Evolutionary conservation across 805 yeast species (phyloP).

Genomic region (Saccharomycopsis fodiens): DNA sequence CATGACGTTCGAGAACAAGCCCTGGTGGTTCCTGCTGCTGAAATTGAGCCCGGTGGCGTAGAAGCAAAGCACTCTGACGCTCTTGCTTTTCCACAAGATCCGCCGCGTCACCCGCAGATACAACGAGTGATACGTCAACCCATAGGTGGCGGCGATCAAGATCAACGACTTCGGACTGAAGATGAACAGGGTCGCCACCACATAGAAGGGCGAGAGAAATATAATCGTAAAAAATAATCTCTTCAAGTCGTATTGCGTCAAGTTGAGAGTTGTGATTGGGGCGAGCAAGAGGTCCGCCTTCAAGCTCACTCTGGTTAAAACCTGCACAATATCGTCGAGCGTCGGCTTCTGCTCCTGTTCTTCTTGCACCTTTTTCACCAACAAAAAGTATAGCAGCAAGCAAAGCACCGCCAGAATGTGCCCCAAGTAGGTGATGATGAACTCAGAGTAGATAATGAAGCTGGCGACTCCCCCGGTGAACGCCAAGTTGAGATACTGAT

Average conservation of each 20-base stretch:
- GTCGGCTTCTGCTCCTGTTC: constrained; percentile 67
- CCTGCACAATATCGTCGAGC: constrained; percentile 75
- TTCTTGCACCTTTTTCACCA: constrained; percentile 46
- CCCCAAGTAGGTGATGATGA: constrained; percentile 72
- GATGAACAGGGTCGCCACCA: constrained; percentile 57
- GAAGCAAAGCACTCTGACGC: constrained; percentile 64
- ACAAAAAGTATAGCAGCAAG: constrained; percentile 50
- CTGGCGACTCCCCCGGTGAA: constrained; percentile 48
- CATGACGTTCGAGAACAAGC: constrained; percentile 36
- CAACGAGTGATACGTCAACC: constrained; percentile 79
- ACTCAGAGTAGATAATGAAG: constrained; percentile 68
- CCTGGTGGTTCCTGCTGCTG: constrained; percentile 33
- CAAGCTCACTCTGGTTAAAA: constrained; percentile 64
- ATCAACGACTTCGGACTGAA: constrained; percentile 65
- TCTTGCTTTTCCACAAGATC: constrained; percentile 74
- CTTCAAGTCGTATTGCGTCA: constrained; percentile 72
- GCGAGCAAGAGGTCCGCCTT: constrained; percentile 70
- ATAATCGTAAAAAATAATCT: constrained; percentile 77
- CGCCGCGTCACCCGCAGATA: constrained; percentile 79
- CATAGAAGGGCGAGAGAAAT: constrained; percentile 78
- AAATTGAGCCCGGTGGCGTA: constrained; percentile 85
- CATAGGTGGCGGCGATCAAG: constrained; percentile 34
- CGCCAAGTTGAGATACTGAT: constrained; percentile 66
- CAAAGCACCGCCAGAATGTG: constrained; percentile 63
- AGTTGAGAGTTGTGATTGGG: constrained; percentile 70